A percentile compares a stretch with the other conserved stretches of the same genome.
Conservation (phyloP, 2,329 filamentous ascomycete genomes). For the Claviceps pazoutovae region DNA sequence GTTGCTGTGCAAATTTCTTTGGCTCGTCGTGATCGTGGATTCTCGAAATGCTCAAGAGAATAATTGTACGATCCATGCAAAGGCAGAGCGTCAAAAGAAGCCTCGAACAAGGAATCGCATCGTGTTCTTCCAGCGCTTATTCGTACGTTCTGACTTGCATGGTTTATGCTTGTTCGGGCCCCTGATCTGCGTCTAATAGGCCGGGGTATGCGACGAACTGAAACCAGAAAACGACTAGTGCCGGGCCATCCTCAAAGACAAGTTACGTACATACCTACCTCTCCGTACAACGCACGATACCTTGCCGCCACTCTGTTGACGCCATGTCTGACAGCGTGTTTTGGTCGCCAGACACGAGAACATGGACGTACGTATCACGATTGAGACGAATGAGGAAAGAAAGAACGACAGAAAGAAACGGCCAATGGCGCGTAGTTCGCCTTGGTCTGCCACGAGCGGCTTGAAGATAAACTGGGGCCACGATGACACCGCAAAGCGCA, state of each 20-base stretch:
- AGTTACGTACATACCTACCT: background rate
- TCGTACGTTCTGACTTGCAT: background rate
- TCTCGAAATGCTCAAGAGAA: too few species aligned
- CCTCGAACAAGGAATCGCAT: background rate
- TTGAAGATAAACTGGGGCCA: too few species aligned
- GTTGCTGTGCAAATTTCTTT: too few species aligned
- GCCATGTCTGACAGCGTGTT: background rate
- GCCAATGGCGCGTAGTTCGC: too few species aligned
- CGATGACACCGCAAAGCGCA: too few species aligned
- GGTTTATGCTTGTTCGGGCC: background rate
- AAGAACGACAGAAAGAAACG: background rate
- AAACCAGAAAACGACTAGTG: background rate
- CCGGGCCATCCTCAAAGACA: background rate
- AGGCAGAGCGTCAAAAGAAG: background rate
- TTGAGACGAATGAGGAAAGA: background rate
- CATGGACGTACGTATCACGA: too few species aligned
- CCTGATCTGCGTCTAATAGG: background rate
- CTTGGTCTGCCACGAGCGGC: too few species aligned
- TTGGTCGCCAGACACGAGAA: background rate
- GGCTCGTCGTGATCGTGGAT: too few species aligned
- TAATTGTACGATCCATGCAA: too few species aligned
- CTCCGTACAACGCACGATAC: background rate
- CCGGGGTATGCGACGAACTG: background rate
- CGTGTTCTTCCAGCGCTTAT: too few species aligned
- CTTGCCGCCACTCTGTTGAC: background rate